Base-by-base conservation (phyloP, 495 filamentous ascomycete genomes). In the Lepraria neglecta region DNA sequence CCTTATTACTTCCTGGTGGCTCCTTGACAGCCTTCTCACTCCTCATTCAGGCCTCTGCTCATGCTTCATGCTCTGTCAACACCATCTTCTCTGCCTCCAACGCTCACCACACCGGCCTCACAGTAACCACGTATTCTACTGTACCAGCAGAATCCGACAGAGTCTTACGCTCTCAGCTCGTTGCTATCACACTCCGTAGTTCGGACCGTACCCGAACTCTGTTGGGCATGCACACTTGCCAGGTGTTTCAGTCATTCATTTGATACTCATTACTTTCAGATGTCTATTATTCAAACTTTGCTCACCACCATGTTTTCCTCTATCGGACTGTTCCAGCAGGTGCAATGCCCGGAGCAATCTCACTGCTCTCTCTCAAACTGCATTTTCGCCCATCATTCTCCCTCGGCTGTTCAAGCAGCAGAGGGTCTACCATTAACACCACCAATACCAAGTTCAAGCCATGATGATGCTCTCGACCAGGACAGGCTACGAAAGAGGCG, bases 321-420 rank as follows among this genome's bases (percentile, higher is more conserved):
- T 6, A 76, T 87, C 14, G 83, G 83, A 4, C 73, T 85, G 35
- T 87, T 91, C 71, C 84, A 80, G 65, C 75, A 75, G 31, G 75
- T 90, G 31, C 73, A 78, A 33, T 92, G 89, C 69, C 87, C 88
- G 0, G 71, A 81, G 53, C 78, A 80, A 17, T 73, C 82, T 56
- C 52, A 69, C 52, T 88, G 85, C 68, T 63, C 68, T 21, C 71
- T 87, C 9, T 68, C 79, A n/a, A 77, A 73, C 56, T 88, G 85
- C 72, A 75, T 87, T 15, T 87, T 87, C 70, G 77, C 74, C 9
- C 84, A 87, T 67, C 68, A 73, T 38, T 17, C 15, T 40, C 14
- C 35, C 4, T 59, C 61, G 4, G 12, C 31, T 14, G 51, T 6
- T 53, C 44, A 30, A 48, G 38, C 40, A 35, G 51, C 50, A 33